Base-by-base conservation (phyloP, 1,284 basidiomycete species). In the Boletellus deceptivus region DNA sequence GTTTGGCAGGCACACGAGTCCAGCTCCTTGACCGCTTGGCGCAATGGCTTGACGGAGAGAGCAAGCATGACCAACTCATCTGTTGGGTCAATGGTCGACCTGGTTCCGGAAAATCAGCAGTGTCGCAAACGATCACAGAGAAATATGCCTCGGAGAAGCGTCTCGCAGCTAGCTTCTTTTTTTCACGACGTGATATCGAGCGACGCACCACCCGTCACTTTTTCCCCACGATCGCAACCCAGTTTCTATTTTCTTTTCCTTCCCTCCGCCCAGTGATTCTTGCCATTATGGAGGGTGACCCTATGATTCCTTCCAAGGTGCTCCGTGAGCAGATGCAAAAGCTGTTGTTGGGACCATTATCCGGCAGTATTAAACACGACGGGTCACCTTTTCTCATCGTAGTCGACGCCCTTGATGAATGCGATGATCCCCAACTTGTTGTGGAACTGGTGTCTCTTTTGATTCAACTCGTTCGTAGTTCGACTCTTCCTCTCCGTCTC, bases 371-470 rank as follows among this genome's bases (percentile, higher is more conserved):
- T 10, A 17, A 13, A 36, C 44, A 17, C 29, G 16, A 5, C 22
- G 20, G n/a, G 6, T 2, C 40, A 29, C 50, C 59, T 0, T 16
- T 54, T 25, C 40, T 61, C 1, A 10, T 63, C n/a, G 18, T 63
- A 1, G 35, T 61, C 1, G 61, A 63, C n/a, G 49, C 60, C 13
- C 54, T 61, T 11, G 60, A 61, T 17, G 59, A 61, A 17, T 63
- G 59, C n/a, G 61, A 61, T n/a, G 55, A 61, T 7, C 33, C 35
- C 9, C 25, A 18, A 4, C 43, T 45, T n/a, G 43, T 45, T 13
- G 35, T 34, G n/a, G 43, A 45, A 24, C 24, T 45, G 6, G 34
- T 45, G n/a, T 17, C 43, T 2, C 43, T 45, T n/a, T n/a, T 27
- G 10, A 34, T 34, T 6, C 43, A 36, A 18, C 34, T 45, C 43